Evolutionary conservation across 805 yeast genomes (phyloP).

Genomic region (Wickerhamiella occidentalis): DNA sequence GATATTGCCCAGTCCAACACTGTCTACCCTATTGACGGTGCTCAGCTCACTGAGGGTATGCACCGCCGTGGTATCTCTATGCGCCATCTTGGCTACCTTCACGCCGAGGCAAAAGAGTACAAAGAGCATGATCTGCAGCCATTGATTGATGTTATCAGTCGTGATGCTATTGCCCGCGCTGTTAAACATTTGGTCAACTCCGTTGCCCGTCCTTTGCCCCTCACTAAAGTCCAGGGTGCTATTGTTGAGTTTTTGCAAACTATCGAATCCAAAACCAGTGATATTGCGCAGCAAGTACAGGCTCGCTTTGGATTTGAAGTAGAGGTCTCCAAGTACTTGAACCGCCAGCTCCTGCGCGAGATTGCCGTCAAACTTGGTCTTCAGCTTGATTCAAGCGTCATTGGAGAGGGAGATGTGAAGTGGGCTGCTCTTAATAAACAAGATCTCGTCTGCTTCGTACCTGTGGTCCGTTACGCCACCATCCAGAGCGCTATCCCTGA

Average conservation of each 20-base stretch:
- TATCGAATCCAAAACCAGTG: conserved; percentile 22
- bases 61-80: conserved; percentile 79
- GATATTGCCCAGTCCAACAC: conserved; percentile 44
- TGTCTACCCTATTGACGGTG: conserved; percentile 61
- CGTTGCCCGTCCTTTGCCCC: conserved; percentile 36
- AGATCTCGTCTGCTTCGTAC: conserved; percentile 60
- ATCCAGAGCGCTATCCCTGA: conserved; percentile 57
- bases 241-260: conserved; percentile 63
- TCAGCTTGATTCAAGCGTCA: conserved; percentile 56
- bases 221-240: conserved; percentile 43
- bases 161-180: conserved; percentile 72
- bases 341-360: conserved; percentile 46
- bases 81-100: conserved; percentile 69
- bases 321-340: conserved; percentile 33
- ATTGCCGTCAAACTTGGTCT: conserved; percentile 71
- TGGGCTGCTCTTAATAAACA: conserved; percentile 33
- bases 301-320: conserved; percentile 47
- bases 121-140: conserved; percentile 23
- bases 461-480: conserved; percentile 61
- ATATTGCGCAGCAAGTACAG: conserved; percentile 42
- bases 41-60: conserved; percentile 51
- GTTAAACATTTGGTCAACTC: conserved; percentile 60
- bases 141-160: conserved; percentile 37
- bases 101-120: conserved; percentile 33
- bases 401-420: conserved; percentile 17